Evolutionary conservation across 2,329 filamentous ascomycete species (phyloP).

Genomic region (Colletotrichum scovillei): DNA sequence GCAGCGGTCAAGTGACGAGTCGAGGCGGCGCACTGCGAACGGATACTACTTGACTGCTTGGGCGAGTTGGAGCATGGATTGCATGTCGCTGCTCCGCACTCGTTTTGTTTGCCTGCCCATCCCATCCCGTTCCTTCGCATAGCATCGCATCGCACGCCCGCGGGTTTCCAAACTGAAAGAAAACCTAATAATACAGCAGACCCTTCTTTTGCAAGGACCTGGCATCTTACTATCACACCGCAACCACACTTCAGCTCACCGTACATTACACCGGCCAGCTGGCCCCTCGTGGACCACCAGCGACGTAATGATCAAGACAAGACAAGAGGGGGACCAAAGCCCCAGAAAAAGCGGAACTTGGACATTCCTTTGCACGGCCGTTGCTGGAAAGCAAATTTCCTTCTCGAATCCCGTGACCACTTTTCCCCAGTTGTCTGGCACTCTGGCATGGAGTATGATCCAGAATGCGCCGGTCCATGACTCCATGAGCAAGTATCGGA

Average conservation of each 20-base stretch:
- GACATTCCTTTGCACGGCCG: constrained; percentile 27
- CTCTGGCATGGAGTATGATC: constrained; percentile 21
- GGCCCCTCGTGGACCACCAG: neutral
- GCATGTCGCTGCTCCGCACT: neutral
- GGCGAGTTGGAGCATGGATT: neutral
- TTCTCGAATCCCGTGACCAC: constrained; percentile 29
- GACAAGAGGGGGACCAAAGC: constrained; percentile 17
- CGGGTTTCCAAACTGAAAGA: neutral
- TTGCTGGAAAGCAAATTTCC: constrained; percentile 28
- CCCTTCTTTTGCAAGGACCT: neutral
- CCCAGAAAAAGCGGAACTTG: constrained; percentile 31
- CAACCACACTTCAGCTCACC: neutral
- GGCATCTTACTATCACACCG: neutral
- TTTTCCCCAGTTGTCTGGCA: constrained; percentile 8
- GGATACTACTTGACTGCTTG: neutral
- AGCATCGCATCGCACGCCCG: neutral
- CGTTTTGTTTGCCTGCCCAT: neutral
- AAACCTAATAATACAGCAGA: constrained; percentile 2
- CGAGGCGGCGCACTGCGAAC: neutral
- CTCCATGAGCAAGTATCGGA: neutral
- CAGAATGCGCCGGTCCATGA: constrained; percentile 13
- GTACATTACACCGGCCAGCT: constrained; percentile 1
- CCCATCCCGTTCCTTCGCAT: neutral
- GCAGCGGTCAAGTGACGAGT: constrained; percentile 3
- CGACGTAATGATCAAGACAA: constrained; percentile 17